Percentiles rank a stretch among this genome's conserved stretches.
Evolutionary conservation across 148 eudicot genomes (phyloP).

Genomic region (Spergularia bocconei): DNA sequence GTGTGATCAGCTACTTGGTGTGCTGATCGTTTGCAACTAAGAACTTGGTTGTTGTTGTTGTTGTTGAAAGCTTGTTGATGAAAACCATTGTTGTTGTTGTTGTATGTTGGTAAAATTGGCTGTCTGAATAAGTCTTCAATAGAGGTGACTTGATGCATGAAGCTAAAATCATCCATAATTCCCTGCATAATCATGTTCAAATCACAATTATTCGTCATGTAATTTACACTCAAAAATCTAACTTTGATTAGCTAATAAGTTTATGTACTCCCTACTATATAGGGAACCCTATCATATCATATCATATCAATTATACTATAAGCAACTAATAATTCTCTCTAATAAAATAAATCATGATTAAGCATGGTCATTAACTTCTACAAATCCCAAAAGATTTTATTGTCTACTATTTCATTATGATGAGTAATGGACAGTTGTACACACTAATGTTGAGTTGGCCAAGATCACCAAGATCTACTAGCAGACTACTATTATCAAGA

Average conservation of each 20-base stretch:
- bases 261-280: too few relatives aligned
- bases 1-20: slow-evolving; percentile 17
- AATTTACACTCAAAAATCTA: too few relatives aligned
- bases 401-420: neutral
- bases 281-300: too few relatives aligned
- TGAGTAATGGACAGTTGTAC: too few relatives aligned
- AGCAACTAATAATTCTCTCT: neutral
- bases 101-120: slow-evolving; percentile 26
- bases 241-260: too few relatives aligned
- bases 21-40: slow-evolving; percentile 27
- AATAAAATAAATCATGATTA: neutral
- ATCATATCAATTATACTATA: neutral
- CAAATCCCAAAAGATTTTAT: neutral
- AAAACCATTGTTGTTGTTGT: slow-evolving; percentile 20
- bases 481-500: neutral
- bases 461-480: slow-evolving; percentile 7
- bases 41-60: slow-evolving; percentile 22
- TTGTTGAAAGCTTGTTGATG: slow-evolving; percentile 14
- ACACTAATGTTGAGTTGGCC: slow-evolving; percentile 9
- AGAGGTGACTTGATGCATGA: slow-evolving; percentile 40
- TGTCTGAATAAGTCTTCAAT: slow-evolving; percentile 37
- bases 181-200: slow-evolving; percentile 31
- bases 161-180: slow-evolving; percentile 54
- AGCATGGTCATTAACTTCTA: neutral
- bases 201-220: too few relatives aligned